Conservation (phyloP, 441 rosid species). For the Bruguiera hainesii region DNA sequence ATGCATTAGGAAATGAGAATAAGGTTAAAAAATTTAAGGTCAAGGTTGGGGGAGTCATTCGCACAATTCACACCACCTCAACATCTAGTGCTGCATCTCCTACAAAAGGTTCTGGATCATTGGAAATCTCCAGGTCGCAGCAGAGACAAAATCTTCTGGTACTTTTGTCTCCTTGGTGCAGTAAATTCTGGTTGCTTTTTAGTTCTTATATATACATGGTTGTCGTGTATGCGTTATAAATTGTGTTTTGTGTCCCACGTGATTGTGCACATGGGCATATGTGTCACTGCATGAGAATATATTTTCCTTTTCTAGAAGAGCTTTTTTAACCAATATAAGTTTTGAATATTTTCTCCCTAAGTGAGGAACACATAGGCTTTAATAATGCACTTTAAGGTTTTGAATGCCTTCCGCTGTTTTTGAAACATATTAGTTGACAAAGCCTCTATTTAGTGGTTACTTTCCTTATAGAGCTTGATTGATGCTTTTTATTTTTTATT, state of each 20-base stretch:
- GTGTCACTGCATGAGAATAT: not conserved
- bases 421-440: too few species aligned
- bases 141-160: conserved; percentile 54
- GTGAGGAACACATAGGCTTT: not conserved
- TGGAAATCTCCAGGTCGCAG: conserved; percentile 29
- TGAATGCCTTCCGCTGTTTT: not conserved
- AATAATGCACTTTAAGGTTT: not conserved
- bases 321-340: not conserved
- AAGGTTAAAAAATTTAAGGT: conserved; percentile 67
- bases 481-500: too few species aligned
- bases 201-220: not conserved
- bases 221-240: conserved; percentile 1
- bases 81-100: conserved; percentile 46
- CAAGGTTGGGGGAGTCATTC: conserved; percentile 60
- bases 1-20: conserved; percentile 38
- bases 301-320: not conserved
- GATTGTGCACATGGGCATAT: not conserved
- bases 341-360: not conserved
- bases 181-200: not conserved
- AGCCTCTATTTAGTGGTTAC: too few species aligned
- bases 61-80: conserved; percentile 47
- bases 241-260: not conserved
- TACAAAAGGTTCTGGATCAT: conserved; percentile 28
- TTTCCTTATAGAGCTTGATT: not conserved
- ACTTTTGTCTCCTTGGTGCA: conserved; percentile 17